Conservation (phyloP, 169 alveolate species). For the Neospora caninum region DNA sequence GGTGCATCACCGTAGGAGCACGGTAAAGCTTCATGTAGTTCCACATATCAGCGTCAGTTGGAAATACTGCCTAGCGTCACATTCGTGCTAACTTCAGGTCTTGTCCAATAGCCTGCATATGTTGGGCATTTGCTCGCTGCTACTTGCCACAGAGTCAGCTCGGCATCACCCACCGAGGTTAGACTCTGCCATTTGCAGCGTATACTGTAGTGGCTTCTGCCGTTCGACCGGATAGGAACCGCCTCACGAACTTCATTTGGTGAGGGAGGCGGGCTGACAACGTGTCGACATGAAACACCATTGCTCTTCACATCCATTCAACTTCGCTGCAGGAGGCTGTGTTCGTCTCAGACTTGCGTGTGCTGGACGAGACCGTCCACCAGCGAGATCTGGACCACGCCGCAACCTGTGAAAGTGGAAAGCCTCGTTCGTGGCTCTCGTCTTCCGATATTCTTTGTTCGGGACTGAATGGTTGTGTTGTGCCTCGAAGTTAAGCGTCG, state of each 20-base stretch:
- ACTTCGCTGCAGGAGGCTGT: neutral
- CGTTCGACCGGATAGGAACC: conserved; percentile 67
- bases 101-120: too few relatives aligned
- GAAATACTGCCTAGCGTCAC: too few relatives aligned
- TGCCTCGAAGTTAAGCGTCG: neutral
- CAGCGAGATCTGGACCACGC: too few relatives aligned
- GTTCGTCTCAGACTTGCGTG: neutral
- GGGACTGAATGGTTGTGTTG: neutral
- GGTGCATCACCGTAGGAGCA: too few relatives aligned
- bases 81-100: too few relatives aligned
- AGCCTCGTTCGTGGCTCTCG: neutral
- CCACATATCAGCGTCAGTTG: too few relatives aligned
- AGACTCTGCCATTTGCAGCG: conserved; percentile 66
- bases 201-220: neutral
- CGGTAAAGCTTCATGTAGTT: too few relatives aligned
- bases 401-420: too few relatives aligned
- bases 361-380: too few relatives aligned
- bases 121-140: neutral
- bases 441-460: neutral
- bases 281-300: conserved; percentile 28
- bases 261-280: conserved; percentile 68
- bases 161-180: neutral
- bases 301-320: neutral
- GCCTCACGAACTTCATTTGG: neutral
- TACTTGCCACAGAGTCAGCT: conserved; percentile 20